Conservation (phyloP, 2,329 filamentous ascomycete genomes). For the Aspergillus ochraceoroseus region DNA sequence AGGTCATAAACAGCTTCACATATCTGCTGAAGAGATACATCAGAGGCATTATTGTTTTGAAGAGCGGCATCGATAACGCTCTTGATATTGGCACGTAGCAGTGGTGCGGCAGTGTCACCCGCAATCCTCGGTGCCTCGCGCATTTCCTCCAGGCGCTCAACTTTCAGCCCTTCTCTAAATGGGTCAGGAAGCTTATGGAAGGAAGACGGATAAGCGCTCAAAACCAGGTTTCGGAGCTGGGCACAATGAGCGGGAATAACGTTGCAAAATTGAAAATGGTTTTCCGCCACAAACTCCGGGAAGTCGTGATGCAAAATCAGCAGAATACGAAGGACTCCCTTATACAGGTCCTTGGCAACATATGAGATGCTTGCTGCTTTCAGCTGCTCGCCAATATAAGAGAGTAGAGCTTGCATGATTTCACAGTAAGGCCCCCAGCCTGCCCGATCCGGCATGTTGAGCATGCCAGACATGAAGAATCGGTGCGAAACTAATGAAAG, state of each 20-base stretch:
- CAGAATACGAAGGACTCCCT: constrained; percentile 74
- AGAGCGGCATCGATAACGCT: constrained; percentile 51
- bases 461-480: constrained; percentile 72
- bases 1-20: constrained; percentile 65
- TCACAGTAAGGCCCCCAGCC: constrained; percentile 75
- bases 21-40: constrained; percentile 66
- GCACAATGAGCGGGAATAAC: constrained; percentile 77
- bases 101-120: constrained; percentile 54
- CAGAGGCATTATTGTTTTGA: constrained; percentile 59
- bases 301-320: constrained; percentile 89
- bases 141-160: constrained; percentile 71
- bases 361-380: constrained; percentile 66
- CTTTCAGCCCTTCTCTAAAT: constrained; percentile 66
- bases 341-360: constrained; percentile 76
- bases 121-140: constrained; percentile 61
- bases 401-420: constrained; percentile 66
- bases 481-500: constrained; percentile 76
- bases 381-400: constrained; percentile 72
- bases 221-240: constrained; percentile 81
- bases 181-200: constrained; percentile 69
- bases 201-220: constrained; percentile 70
- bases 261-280: constrained; percentile 76
- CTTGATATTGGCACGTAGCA: constrained; percentile 51
- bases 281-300: constrained; percentile 83
- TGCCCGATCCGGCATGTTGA: constrained; percentile 60